Conservation (phyloP, 2,329 filamentous ascomycete species). For the Calonectria leucothoes region DNA sequence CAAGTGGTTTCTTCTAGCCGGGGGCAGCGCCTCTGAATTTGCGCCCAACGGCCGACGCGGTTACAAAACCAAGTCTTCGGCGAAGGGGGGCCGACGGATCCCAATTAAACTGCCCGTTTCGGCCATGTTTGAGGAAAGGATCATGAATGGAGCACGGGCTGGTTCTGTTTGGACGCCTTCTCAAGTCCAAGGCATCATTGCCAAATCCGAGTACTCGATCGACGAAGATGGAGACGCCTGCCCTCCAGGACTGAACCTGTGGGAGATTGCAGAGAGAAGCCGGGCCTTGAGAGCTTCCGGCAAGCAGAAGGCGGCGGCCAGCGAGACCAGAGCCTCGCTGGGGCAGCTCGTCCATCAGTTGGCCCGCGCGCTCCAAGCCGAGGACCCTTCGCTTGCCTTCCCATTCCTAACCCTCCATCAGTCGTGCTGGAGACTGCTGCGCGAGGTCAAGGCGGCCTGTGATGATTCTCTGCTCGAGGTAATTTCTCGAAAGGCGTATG, state of each 20-base stretch:
- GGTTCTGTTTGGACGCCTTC: constrained; percentile 46
- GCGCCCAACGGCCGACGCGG: background rate
- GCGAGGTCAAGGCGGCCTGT: background rate
- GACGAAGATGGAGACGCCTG: too few relatives aligned
- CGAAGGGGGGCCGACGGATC: too few relatives aligned
- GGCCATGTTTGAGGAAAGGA: constrained; percentile 49
- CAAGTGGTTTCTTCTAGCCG: constrained; percentile 52
- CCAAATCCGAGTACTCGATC: constrained; percentile 44
- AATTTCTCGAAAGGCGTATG: background rate
- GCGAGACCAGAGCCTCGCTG: constrained; percentile 13
- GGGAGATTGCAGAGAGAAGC: background rate
- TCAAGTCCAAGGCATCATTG: constrained; percentile 50
- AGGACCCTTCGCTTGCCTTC: constrained; percentile 51
- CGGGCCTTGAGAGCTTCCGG: background rate
- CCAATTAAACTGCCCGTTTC: too few relatives aligned
- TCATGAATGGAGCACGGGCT: constrained; percentile 41
- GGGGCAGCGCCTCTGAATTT: constrained; percentile 41
- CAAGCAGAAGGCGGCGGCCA: background rate
- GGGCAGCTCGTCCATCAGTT: constrained; percentile 47
- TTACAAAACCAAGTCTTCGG: too few relatives aligned
- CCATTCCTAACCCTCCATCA: background rate
- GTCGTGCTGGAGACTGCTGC: background rate
- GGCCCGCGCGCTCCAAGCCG: constrained; percentile 47
- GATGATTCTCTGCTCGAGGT: background rate
- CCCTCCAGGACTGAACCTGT: too few relatives aligned